Evolutionary conservation across 805 yeast species (phyloP).

Genomic region (Lipomyces mesembrius): DNA sequence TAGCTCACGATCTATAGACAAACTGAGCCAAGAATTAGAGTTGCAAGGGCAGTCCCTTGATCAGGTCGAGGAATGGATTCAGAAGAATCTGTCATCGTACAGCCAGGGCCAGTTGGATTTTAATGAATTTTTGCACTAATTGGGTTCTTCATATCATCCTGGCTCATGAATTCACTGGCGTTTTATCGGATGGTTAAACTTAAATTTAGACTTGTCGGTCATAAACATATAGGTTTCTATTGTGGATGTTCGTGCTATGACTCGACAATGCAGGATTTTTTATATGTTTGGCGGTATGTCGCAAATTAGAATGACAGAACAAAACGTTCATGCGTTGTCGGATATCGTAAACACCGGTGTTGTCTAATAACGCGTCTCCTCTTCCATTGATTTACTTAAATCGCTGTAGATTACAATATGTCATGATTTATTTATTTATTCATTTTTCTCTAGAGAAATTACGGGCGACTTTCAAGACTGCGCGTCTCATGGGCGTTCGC

Average conservation of each 20-base stretch:
- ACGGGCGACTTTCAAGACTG: too few species aligned
- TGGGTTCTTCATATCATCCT: not conserved
- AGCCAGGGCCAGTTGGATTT: slow-evolving; percentile 1
- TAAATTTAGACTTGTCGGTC: not conserved
- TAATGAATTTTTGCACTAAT: slow-evolving; percentile 1
- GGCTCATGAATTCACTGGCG: not conserved
- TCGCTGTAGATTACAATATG: slow-evolving; percentile 20
- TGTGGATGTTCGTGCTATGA: not conserved
- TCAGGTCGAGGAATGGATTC: slow-evolving; percentile 45
- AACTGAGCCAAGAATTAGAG: slow-evolving; percentile 39
- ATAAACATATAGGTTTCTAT: not conserved
- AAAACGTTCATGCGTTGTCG: too few species aligned
- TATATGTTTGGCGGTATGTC: slow-evolving; percentile 50
- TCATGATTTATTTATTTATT: slow-evolving; percentile 43
- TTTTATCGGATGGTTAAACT: not conserved
- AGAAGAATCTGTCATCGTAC: slow-evolving; percentile 21
- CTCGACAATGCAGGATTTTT: too few species aligned
- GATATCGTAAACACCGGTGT: too few species aligned
- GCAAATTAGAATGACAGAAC: slow-evolving; percentile 44
- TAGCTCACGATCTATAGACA: slow-evolving; percentile 36
- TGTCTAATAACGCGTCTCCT: too few species aligned
- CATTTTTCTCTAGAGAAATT: too few species aligned
- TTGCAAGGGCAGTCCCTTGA: slow-evolving; percentile 42
- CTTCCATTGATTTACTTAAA: too few species aligned
- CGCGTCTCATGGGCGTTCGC: too few species aligned